Base-by-base conservation (phyloP, 148 eudicot species). In the Chenopodium suecicum region DNA sequence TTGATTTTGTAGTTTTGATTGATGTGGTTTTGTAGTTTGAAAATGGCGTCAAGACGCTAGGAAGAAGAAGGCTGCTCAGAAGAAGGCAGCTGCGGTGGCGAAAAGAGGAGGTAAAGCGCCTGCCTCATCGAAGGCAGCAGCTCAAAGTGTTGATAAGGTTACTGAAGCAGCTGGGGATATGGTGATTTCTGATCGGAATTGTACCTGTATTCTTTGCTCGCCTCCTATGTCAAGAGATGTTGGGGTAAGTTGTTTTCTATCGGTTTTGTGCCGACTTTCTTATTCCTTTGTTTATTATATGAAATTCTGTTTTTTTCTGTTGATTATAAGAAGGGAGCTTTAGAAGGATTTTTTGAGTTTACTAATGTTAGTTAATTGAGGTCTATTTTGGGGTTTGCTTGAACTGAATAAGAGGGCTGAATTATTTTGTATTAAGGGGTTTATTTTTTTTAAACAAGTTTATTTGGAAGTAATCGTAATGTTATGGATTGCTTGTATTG, bases 21-120 rank as follows among this genome's bases (percentile, higher is more conserved):
- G 6, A 23, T 20, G 22, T 50, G n/a, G n/a, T 14, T 47, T 37
- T 48, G 52, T 47, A 60, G 75, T 29, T 25, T 52, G 78, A 82
- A 89, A 88, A 95, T 95, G 98, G 98, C 93, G 84, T 95, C 98
- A 2, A 25, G 99, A 96, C 82, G 99, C 99, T 54, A 96, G 99
- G 80, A 96, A 96, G 95, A 96, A 96, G 94, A 96, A 92, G 92
- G 99, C 92, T 3, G 94, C 95, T 7, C 97, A 92, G 91, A 96
- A 96, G 89, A 96, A 96, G 91, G 99, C 99, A 9, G 99, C 99
- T 0, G 99, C 95, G 0, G 98, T 92, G 2, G 99, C 99, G 0
- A 93, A 93, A 88, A 93, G 99, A 84, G 99, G 97, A 52, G 93
- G 91, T 0, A 93, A 95, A 84, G 84, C 92, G 0, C 85, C 86